Base-by-base conservation (phyloP, 345 rosid genomes). In the Clarkia xantiana region DNA sequence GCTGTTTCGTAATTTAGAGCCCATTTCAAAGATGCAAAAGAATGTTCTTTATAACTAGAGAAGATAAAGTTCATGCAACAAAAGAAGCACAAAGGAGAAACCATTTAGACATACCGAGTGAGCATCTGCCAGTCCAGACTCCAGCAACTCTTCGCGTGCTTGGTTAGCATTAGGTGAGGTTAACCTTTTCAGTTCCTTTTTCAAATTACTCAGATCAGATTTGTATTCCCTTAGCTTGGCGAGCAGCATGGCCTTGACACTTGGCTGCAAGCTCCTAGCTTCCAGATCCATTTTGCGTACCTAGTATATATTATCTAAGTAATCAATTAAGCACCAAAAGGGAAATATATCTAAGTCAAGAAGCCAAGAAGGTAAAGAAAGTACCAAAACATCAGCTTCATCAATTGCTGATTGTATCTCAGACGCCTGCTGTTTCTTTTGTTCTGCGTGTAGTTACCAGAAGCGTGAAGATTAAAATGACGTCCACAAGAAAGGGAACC, bases 241-340 rank as follows among this genome's bases (percentile, higher is more conserved):
- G 56, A 88, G 88, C 56, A 82, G 76, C 67, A 70, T 68, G 18
- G 91, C 94, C 73, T 84, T 84, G 38, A 67, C 76, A 61, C 70
- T 76, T 42, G 94, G 85, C 68, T 78, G 90, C 76, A 81, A 56
- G 71, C 82, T 83, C 60, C 94, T 73, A 4, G 96, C 96, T 68
- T 86, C 96, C 40, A 86, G 78, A 68, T 82, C 94, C 94, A 87
- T 87, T 62, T 87, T 87, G 47, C 90, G 68, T 49, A 87, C 74
- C 96, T 87, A 63, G 23, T 14, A 49, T 14, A 48, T 40, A 18
- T 11, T 44, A 15, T 47, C 40, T 2, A 7, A 17, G 7, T 29
- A 29, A 29, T 29, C 36, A 29, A 5, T 5, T 29, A 29, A 29
- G 8, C 9, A 7, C 36, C 36, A 10, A 7, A 29, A 29, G 5